A percentile compares a stretch with the other conserved stretches of the same genome.
Conservation (phyloP, 2,329 filamentous ascomycete genomes). For the Didymella arachidicola region DNA sequence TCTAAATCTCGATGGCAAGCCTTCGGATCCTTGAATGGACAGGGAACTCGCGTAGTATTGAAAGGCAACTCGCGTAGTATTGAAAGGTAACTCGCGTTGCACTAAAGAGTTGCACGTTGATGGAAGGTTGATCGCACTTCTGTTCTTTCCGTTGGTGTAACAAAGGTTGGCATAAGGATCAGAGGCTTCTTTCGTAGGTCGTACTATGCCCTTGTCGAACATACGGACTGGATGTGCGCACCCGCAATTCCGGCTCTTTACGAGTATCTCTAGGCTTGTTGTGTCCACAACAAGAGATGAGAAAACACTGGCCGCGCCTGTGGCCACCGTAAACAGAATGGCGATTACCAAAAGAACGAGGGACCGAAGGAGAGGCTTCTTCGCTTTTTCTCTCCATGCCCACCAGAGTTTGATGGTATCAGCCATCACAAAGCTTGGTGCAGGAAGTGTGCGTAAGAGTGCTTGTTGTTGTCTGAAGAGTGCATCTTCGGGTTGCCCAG, state of each 20-base stretch:
- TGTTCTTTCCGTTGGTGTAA: slow-evolving; percentile 6
- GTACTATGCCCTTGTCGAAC: background rate
- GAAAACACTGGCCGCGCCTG: slow-evolving; percentile 26
- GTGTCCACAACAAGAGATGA: slow-evolving; percentile 29
- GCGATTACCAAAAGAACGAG: slow-evolving; percentile 16
- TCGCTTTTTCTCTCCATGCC: slow-evolving; percentile 24
- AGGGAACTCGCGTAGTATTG: background rate
- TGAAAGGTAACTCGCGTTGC: slow-evolving; percentile 5
- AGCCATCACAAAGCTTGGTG: slow-evolving; percentile 25
- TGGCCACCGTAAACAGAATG: slow-evolving; percentile 17
- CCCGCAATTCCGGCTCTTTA: slow-evolving; percentile 22
- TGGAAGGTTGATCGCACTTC: background rate
- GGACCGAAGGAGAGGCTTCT: slow-evolving; percentile 18
- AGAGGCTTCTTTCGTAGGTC: slow-evolving; percentile 9
- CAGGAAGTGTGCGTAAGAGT: slow-evolving; percentile 27
- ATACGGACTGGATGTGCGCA: slow-evolving; percentile 8
- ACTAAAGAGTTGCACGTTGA: slow-evolving; percentile 2
- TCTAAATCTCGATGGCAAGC: no score
- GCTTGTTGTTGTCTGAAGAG: slow-evolving; percentile 33
- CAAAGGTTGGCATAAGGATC: slow-evolving; percentile 21
- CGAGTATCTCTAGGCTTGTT: slow-evolving; percentile 23
- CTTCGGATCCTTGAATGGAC: no score
- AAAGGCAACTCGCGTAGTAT: background rate
- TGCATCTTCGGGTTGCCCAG: slow-evolving; percentile 20
- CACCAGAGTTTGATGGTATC: slow-evolving; percentile 31